Percentiles rank a stretch among this genome's conserved stretches.
Conservation (phyloP, 2,329 filamentous ascomycete genomes). For the Aspergillus aculeatus region DNA sequence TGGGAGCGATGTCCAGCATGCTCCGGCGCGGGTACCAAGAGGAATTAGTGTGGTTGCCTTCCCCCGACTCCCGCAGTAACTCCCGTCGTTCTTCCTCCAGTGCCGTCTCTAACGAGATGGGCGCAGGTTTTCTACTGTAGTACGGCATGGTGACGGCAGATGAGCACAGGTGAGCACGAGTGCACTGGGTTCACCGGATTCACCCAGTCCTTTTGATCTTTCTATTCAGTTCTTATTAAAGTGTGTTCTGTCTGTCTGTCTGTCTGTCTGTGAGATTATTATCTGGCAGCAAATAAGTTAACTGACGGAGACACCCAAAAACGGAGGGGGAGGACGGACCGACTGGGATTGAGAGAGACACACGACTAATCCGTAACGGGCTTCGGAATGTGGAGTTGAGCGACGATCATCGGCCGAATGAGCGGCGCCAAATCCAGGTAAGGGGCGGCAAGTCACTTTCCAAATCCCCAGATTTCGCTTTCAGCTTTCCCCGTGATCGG, state of each 20-base stretch:
- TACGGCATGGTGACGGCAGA: conserved; percentile 29
- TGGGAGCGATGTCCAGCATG: conserved; percentile 62
- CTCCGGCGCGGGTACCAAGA: conserved; percentile 64
- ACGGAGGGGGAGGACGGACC: background rate
- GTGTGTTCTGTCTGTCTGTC: background rate
- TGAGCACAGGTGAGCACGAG: background rate
- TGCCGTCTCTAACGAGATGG: conserved; percentile 73
- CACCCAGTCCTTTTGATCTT: background rate
- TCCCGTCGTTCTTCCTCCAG: conserved; percentile 75
- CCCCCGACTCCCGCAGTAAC: conserved; percentile 64
- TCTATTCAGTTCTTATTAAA: background rate
- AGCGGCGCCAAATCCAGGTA: background rate
- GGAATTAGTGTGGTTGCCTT: conserved; percentile 51
- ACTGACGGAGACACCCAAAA: background rate
- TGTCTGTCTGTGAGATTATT: background rate
- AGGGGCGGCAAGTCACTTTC: background rate
- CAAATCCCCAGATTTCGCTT: background rate
- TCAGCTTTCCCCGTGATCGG: background rate
- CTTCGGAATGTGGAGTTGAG: conserved; percentile 13
- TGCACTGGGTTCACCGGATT: background rate
- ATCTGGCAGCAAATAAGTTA: background rate
- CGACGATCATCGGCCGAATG: background rate
- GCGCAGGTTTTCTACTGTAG: conserved; percentile 27
- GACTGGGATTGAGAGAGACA: background rate
- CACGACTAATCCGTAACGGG: conserved; percentile 8